A percentile compares a stretch with the other conserved stretches of the same genome.
These are phyloP conservation scores for Coemansia umbellata DNA, from an alignment of 192 early-diverging fungal species.

Conservation along the genomic window DNA sequence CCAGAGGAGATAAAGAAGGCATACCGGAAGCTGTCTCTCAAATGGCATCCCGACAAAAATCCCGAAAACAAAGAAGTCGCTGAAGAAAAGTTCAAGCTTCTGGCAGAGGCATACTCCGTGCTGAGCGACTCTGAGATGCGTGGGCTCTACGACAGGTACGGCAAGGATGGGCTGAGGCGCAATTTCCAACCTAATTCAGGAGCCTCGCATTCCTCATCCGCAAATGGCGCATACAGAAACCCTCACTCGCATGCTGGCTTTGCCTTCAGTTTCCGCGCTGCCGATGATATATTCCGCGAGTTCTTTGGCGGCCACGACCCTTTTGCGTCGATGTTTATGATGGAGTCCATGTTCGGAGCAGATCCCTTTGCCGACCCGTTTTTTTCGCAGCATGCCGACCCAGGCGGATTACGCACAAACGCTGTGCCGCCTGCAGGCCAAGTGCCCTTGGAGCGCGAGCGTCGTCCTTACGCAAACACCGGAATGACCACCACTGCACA, in stretches of 20 bases:
- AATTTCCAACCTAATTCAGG: slow-evolving; percentile 25
- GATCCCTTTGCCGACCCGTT: slow-evolving; percentile 40
- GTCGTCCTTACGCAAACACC: slow-evolving; percentile 30
- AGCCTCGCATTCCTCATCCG: slow-evolving; percentile 3
- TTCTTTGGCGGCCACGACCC: slow-evolving; percentile 49
- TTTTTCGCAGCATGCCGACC: slow-evolving; percentile 24
- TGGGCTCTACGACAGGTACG: slow-evolving; percentile 40
- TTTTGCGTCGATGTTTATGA: slow-evolving; percentile 37
- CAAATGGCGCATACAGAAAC: neutral
- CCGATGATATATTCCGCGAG: slow-evolving; percentile 46
- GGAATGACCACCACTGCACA: neutral
- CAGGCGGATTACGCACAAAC: slow-evolving; percentile 12
- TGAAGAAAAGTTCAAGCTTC: slow-evolving; percentile 46
- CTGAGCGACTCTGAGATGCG: slow-evolving; percentile 42
- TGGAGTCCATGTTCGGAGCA: slow-evolving; percentile 25
- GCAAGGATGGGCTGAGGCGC: slow-evolving; percentile 39
- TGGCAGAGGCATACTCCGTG: slow-evolving; percentile 51
- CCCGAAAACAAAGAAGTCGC: slow-evolving; percentile 39
- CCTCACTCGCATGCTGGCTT: neutral
- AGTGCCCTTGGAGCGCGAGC: slow-evolving; percentile 25
- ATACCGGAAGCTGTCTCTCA: slow-evolving; percentile 67
- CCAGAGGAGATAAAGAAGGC: slow-evolving; percentile 71
- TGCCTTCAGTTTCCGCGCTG: slow-evolving; percentile 32
- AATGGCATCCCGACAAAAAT: slow-evolving; percentile 70
- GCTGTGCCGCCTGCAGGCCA: slow-evolving; percentile 1